phyloP scores from a whole-genome alignment of 169 alveolate genomes.

The Eimeria sp. region DNA sequence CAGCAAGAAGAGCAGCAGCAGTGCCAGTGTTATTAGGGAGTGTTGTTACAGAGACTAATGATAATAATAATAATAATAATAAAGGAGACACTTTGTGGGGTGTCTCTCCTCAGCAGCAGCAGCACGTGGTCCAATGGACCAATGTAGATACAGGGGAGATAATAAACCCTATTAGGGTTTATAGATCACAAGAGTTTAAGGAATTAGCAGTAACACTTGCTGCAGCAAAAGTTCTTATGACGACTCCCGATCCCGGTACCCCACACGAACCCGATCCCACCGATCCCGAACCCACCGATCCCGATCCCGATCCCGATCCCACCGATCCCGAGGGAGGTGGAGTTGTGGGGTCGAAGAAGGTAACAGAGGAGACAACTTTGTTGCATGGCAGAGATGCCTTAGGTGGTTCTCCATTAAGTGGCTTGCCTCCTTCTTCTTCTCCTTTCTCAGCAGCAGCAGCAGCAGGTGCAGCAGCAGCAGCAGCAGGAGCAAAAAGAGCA shows the following conservation, averaged over 20 bases:
- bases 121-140: slow-evolving; percentile 51
- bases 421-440: background rate
- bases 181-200: slow-evolving; percentile 6
- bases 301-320: background rate
- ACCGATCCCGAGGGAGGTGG: background rate
- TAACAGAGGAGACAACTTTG: background rate
- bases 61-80: background rate
- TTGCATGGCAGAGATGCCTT: no score
- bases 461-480: no score
- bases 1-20: background rate
- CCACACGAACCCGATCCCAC: background rate
- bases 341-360: background rate
- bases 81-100: no score
- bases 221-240: slow-evolving; percentile 20
- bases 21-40: slow-evolving; percentile 28
- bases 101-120: background rate
- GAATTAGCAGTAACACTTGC: slow-evolving; percentile 46
- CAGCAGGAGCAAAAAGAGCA: background rate
- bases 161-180: slow-evolving; percentile 9
- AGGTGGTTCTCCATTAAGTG: no score
- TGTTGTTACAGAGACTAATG: background rate
- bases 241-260: slow-evolving; percentile 7
- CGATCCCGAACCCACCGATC: background rate
- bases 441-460: background rate
- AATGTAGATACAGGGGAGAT: slow-evolving; percentile 56